A percentile compares a stretch with the other conserved stretches of the same genome.
Conservation (phyloP, 2,329 filamentous ascomycete genomes). For the Mycogone perniciosa region DNA sequence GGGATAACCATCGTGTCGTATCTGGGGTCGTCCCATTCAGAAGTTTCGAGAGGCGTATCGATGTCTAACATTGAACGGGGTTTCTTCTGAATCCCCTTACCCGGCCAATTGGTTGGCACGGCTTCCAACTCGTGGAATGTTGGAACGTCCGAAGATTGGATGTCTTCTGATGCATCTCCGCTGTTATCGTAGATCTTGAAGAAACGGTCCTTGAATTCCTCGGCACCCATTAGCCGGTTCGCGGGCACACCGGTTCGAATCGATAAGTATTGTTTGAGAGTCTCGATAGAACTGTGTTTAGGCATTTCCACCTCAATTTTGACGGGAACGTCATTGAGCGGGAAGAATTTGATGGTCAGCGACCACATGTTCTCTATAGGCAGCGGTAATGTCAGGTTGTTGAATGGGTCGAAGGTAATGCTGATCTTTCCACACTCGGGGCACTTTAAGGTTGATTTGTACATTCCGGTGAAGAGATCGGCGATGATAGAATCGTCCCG, state of each 20-base stretch:
- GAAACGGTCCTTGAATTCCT: constrained; percentile 77
- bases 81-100: constrained; percentile 41
- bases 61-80: constrained; percentile 46
- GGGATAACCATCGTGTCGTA: constrained; percentile 65
- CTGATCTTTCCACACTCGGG: constrained; percentile 89
- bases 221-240: constrained; percentile 67
- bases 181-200: constrained; percentile 79
- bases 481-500: constrained; percentile 93
- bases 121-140: constrained; percentile 72
- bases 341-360: constrained; percentile 69
- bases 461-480: constrained; percentile 94
- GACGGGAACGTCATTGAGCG: constrained; percentile 64
- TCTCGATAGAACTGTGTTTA: constrained; percentile 63
- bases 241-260: constrained; percentile 57
- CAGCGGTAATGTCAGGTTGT: constrained; percentile 83
- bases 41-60: constrained; percentile 35
- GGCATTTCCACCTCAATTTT: constrained; percentile 73
- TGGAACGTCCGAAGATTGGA: constrained; percentile 58
- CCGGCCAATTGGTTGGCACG: constrained; percentile 70
- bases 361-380: constrained; percentile 80
- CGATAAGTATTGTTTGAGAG: constrained; percentile 65
- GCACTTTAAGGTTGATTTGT: constrained; percentile 94
- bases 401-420: constrained; percentile 98
- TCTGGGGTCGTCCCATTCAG: constrained; percentile 54
- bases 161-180: constrained; percentile 62